Evolutionary conservation across 2,329 filamentous ascomycete species (phyloP), one percentile per base, ranked within the genome.

Genomic region (Aspergillus tubingensis): DNA sequence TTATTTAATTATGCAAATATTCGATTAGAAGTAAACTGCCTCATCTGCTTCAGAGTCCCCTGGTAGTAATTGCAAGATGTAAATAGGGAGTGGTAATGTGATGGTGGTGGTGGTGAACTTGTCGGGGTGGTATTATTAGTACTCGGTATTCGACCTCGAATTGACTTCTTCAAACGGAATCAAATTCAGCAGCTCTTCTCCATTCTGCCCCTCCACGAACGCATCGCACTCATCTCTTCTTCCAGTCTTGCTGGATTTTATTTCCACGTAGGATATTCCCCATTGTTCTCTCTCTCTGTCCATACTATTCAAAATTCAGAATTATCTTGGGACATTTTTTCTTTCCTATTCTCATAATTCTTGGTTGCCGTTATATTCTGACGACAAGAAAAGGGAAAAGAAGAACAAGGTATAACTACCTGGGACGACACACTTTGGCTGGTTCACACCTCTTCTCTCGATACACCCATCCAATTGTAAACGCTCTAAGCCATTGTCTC

Each of bases 91-190:
- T 50, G 23, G 15, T n/a, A 44, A 25, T 8, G 27, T 30, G 8
- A 11, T 30, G 47, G 44, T 27, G 15, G 25, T n/a, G 47, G 13
- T 49, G 21, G 23, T 15, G 11, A 25, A 13, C 44, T 17, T 27
- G 47, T 30, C 27, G 8, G 27, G 47, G 41, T 44, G 27, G 41
- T 44, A 44, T 44, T 43, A 43, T 5, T 50, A 30, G 19, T 50
- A 30, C 23, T 50, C 25, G 47, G 47, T 50, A 50, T 50, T 50
- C 47, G 25, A 25, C 47, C 25, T 50, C 8, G 23, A 27, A 30
- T 50, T 50, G 27, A 50, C 47, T 50, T 50, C 47, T 50, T 50
- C 47, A 30, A 50, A 50, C 15, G 47, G 25, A 19, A 19, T 50
- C 47, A 50, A 50, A 50, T 27, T 50, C 47, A 17, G 25, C 47